phyloP scores from a whole-genome alignment of 2,329 filamentous ascomycete genomes.

The Xylogone sp. region DNA sequence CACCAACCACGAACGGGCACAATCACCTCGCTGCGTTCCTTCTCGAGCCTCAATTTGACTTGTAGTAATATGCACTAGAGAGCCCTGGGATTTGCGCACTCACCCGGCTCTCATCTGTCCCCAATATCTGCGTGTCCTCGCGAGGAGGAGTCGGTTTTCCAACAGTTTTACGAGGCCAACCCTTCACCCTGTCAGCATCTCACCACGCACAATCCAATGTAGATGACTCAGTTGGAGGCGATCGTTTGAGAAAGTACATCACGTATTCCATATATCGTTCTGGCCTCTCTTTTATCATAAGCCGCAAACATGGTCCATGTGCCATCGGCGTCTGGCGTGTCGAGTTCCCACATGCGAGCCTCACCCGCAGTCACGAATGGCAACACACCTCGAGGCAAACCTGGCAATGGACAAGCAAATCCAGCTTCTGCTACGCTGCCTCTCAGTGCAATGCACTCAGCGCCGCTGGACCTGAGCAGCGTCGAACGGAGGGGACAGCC shows the following conservation, averaged over 20 bases:
- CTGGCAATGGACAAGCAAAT: conserved; percentile 23
- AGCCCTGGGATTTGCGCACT: not conserved
- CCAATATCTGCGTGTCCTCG: not conserved
- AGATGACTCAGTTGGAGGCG: conserved; percentile 13
- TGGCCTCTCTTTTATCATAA: conserved; percentile 1
- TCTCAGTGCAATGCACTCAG: conserved; percentile 29
- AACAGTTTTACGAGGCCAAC: conserved; percentile 1
- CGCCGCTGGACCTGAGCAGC: conserved; percentile 76
- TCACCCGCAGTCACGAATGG: conserved; percentile 24
- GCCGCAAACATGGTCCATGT: conserved; percentile 27
- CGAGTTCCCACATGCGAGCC: conserved; percentile 24
- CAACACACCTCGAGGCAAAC: conserved; percentile 22
- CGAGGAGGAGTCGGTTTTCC: conserved; percentile 5
- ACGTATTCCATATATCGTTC: not conserved
- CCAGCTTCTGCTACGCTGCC: conserved; percentile 25
- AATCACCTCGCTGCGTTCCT: not conserved
- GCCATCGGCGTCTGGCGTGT: conserved; percentile 20
- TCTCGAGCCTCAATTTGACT: not conserved
- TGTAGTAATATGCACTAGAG: not conserved
- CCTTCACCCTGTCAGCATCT: conserved; percentile 1
- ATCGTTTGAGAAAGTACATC: not conserved
- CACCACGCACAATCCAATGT: conserved; percentile 20
- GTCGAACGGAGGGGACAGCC: conserved; percentile 89
- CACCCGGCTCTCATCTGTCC: too few relatives aligned
- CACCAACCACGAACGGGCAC: not conserved